Conservation (phyloP, 202 grass and related monocot genomes). For the Carex arenaria region DNA sequence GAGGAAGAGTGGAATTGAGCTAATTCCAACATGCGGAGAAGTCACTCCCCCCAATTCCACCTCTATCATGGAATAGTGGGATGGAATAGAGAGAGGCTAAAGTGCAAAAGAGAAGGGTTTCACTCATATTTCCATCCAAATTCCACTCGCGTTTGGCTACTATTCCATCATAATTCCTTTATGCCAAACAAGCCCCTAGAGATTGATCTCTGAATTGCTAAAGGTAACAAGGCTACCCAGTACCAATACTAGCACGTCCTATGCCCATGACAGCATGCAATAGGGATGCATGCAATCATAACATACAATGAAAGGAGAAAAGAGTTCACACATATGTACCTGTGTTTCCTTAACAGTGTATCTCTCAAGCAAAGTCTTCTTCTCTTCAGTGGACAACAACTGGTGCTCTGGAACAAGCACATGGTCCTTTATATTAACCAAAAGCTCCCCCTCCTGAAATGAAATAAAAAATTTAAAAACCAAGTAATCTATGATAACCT, state of each 20-base stretch:
- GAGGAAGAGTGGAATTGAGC: no score
- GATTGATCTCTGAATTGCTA: not conserved
- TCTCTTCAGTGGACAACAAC: slow-evolving; percentile 38
- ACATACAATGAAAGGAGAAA: slow-evolving; percentile 4
- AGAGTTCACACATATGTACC: slow-evolving; percentile 18
- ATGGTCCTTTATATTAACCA: slow-evolving; percentile 81
- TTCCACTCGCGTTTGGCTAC: no score
- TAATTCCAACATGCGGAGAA: no score
- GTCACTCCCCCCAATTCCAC: no score
- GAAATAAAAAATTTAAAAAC: not conserved
- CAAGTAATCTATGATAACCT: not conserved
- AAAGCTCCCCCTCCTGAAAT: slow-evolving; percentile 67
- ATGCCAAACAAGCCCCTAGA: not conserved
- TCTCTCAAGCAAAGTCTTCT: slow-evolving; percentile 53
- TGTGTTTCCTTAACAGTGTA: slow-evolving; percentile 82
- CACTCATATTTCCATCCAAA: no score
- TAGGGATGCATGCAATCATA: no score
- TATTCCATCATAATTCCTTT: no score
- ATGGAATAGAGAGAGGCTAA: no score
- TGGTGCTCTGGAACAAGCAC: slow-evolving; percentile 60
- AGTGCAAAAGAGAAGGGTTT: no score
- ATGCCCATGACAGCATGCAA: no score
- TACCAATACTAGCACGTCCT: not conserved
- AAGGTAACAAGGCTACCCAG: not conserved
- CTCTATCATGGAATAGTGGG: no score